Evolutionary conservation across 2,329 filamentous ascomycete genomes (phyloP).

Genomic region (Colletotrichum horii): DNA sequence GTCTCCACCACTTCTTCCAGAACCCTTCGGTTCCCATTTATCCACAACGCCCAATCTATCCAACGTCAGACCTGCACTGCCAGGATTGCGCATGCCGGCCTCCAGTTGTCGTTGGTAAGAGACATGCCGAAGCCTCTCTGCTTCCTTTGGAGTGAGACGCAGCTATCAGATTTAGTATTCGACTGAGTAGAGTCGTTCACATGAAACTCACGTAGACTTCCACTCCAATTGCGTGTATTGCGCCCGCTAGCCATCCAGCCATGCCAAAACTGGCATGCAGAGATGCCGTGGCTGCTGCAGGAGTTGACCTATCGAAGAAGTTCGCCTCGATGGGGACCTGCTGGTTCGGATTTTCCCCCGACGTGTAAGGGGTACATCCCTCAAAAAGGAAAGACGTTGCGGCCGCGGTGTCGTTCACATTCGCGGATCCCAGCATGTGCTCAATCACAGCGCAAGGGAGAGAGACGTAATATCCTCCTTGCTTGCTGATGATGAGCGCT

Average conservation of each 20-base stretch:
- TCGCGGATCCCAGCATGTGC: slow-evolving; percentile 33
- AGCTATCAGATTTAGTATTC: slow-evolving; percentile 39
- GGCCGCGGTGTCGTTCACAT: slow-evolving; percentile 23
- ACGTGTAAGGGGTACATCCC: slow-evolving; percentile 44
- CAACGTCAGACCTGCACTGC: slow-evolving; percentile 48
- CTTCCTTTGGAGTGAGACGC: slow-evolving; percentile 57
- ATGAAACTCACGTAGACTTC: slow-evolving; percentile 51
- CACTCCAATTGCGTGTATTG: slow-evolving; percentile 53
- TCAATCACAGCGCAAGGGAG: slow-evolving; percentile 54
- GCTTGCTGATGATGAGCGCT: slow-evolving; percentile 40
- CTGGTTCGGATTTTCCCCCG: slow-evolving; percentile 5
- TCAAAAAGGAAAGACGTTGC: slow-evolving; percentile 44
- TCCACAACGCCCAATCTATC: slow-evolving; percentile 43
- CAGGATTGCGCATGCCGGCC: slow-evolving; percentile 55
- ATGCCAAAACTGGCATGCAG: slow-evolving; percentile 56
- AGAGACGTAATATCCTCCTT: slow-evolving; percentile 29
- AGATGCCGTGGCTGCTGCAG: slow-evolving; percentile 41
- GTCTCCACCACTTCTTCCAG: neutral
- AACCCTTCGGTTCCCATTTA: neutral
- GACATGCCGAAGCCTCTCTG: slow-evolving; percentile 57
- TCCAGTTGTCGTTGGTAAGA: slow-evolving; percentile 62
- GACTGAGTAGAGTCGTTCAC: neutral
- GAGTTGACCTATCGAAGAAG: slow-evolving; percentile 28
- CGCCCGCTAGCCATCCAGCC: slow-evolving; percentile 56
- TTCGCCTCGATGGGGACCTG: slow-evolving; percentile 32